Base-by-base conservation (phyloP, 148 eudicot species). In the Polygonum maritimum region DNA sequence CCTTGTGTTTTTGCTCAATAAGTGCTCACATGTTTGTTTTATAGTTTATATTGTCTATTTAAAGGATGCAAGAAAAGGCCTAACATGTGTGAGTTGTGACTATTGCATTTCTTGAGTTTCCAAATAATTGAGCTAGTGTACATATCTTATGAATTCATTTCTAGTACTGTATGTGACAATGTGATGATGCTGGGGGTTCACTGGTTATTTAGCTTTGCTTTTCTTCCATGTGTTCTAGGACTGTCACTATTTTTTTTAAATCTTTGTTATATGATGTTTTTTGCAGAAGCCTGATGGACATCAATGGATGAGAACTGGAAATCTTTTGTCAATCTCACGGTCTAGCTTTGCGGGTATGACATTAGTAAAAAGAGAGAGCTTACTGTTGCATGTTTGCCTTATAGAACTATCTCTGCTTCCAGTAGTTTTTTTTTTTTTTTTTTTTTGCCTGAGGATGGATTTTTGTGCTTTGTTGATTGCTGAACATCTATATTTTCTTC, bases 281-380 rank as follows among this genome's bases (percentile, higher is more conserved):
- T 67, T 67, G 71, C 44, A 14, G 45, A 67, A 36, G 44, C 44
- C 15, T 14, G 45, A 67, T 36, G 71, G 71, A 67, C 69, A 62
- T 62, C 44, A 35, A 31, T 35, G 33, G 63, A 57, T 57, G 31
- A 13, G 39, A 63, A 31, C 21, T 67, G 71, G 71, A 36, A 35
- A 18, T 7, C 48, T 35, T 67, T 15, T 76, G 40, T 74, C 86
- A 81, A 74, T 54, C 54, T 33, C 33, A 52, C 75, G 47, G 16
- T 22, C 65, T n/a, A 74, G 19, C 54, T 79, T 60, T 76, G 3
- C 75, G 69, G 74, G 86, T 84, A 69, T 75, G 83, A 33, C 11
- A 73, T 49, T 3, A 5, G 71, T 35, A 9, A 35, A 13, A 36
- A 58, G 36, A 26, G 69, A 58, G 55, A 35, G 19, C 26, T 26